These are phyloP conservation scores for Backusella liffmaniae DNA, from an alignment of 192 early-diverging fungal species.

Conservation along the genomic window DNA sequence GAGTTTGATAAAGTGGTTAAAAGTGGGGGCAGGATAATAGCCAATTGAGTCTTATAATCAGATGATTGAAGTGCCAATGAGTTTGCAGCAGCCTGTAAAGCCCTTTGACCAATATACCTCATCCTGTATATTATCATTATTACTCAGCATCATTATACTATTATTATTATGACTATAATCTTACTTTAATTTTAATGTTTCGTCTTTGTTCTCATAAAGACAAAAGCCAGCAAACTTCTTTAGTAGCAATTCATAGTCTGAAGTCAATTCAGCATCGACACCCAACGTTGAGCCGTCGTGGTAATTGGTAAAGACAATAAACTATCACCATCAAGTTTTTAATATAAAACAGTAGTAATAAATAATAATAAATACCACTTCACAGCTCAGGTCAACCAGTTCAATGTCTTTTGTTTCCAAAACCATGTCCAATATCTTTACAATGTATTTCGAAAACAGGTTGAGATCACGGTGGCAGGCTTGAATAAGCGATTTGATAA, in stretches of 20 bases:
- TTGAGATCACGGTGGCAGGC: slow-evolving; percentile 74
- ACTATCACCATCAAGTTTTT: slow-evolving; percentile 20
- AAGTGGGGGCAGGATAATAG: slow-evolving; percentile 60
- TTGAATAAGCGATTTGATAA: slow-evolving; percentile 72
- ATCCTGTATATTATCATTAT: background rate
- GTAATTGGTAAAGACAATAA: slow-evolving; percentile 66
- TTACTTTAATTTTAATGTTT: slow-evolving; percentile 26
- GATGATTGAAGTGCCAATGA: slow-evolving; percentile 60
- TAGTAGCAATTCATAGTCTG: slow-evolving; percentile 59
- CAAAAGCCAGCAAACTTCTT: slow-evolving; percentile 54
- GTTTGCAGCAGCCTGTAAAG: slow-evolving; percentile 57
- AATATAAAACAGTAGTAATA: background rate
- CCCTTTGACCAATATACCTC: slow-evolving; percentile 58
- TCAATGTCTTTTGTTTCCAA: slow-evolving; percentile 60
- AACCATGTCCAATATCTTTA: slow-evolving; percentile 64
- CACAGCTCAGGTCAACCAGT: slow-evolving; percentile 56
- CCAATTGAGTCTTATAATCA: slow-evolving; percentile 56
- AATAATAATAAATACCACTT: slow-evolving; percentile 44
- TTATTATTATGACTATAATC: background rate
- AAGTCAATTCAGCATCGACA: slow-evolving; percentile 62
- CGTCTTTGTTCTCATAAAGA: slow-evolving; percentile 22
- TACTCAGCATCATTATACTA: background rate
- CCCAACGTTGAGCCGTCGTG: slow-evolving; percentile 69
- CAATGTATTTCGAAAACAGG: slow-evolving; percentile 78
- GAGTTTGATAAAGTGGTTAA: slow-evolving; percentile 6